phyloP scores from a whole-genome alignment of 2,329 filamentous ascomycete species.

The Beauveria sp. region DNA sequence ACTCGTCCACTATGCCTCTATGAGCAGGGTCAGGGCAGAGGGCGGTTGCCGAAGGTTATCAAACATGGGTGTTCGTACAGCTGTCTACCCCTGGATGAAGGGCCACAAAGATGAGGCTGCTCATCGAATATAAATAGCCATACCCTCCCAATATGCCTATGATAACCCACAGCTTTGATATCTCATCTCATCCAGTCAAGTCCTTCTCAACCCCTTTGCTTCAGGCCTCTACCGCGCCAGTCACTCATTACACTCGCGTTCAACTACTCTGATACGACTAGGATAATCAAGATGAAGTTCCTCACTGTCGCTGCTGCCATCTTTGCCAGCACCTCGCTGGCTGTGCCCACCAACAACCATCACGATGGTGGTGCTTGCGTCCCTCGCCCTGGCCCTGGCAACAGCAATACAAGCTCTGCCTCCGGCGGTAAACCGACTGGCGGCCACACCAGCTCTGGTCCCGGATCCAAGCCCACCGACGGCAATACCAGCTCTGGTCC shows the following conservation, averaged over 20 bases:
- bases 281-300: conserved; percentile 16
- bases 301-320: conserved; percentile 13
- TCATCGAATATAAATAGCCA: conserved; percentile 6
- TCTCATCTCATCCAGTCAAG: not conserved
- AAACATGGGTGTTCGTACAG: not conserved
- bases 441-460: not conserved
- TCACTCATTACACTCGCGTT: not conserved
- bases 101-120: not conserved
- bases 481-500: not conserved
- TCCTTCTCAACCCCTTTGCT: not conserved
- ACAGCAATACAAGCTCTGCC: not conserved
- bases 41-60: not conserved
- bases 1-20: not conserved
- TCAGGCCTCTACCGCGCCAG: not conserved
- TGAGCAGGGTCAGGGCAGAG: not conserved
- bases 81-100: not conserved
- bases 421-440: not conserved
- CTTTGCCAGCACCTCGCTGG: conserved; percentile 11
- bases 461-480: not conserved
- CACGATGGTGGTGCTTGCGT: not conserved
- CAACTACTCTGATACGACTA: not conserved
- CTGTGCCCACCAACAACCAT: conserved; percentile 12
- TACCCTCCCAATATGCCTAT: not conserved
- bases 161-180: not conserved
- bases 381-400: not conserved